Conservation (phyloP, 1,284 basidiomycete genomes). For the Cutaneotrichosporon mucoides region DNA sequence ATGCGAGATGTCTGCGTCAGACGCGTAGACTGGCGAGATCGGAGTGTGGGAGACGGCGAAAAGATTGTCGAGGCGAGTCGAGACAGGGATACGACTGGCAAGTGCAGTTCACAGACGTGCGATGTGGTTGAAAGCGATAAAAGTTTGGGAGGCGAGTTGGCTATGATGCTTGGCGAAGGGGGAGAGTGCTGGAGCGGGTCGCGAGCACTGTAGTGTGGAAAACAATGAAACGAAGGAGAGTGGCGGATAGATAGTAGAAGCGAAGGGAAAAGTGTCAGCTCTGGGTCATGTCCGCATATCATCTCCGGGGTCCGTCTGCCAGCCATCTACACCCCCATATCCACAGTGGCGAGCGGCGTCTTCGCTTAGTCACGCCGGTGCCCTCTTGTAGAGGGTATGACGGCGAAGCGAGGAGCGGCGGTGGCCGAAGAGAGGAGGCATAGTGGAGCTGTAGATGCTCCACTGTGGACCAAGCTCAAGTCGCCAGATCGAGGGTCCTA, state of each 20-base stretch:
- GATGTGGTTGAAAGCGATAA: too few relatives aligned
- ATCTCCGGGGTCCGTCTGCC: too few relatives aligned
- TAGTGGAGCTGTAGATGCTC: too few relatives aligned
- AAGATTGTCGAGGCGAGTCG: neutral
- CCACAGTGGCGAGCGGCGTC: too few relatives aligned
- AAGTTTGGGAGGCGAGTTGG: neutral
- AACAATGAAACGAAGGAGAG: neutral
- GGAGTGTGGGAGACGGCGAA: neutral
- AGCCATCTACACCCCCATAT: too few relatives aligned
- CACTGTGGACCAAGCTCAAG: too few relatives aligned
- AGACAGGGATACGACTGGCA: neutral
- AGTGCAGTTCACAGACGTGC: neutral
- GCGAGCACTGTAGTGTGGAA: conserved; percentile 7
- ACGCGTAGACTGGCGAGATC: neutral
- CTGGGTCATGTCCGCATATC: too few relatives aligned
- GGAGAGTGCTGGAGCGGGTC: conserved; percentile 13
- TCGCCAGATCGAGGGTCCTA: too few relatives aligned
- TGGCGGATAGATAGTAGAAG: neutral
- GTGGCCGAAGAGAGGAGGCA: too few relatives aligned
- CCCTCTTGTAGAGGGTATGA: too few relatives aligned
- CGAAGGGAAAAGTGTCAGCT: neutral
- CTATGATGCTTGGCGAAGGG: neutral
- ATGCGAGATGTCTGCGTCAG: neutral
- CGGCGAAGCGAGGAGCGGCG: too few relatives aligned
- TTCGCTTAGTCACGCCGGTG: too few relatives aligned